A percentile compares a stretch with the other conserved stretches of the same genome.
phyloP scores from a whole-genome alignment of 2,329 filamentous ascomycete genomes.

The Penicillium expansum region DNA sequence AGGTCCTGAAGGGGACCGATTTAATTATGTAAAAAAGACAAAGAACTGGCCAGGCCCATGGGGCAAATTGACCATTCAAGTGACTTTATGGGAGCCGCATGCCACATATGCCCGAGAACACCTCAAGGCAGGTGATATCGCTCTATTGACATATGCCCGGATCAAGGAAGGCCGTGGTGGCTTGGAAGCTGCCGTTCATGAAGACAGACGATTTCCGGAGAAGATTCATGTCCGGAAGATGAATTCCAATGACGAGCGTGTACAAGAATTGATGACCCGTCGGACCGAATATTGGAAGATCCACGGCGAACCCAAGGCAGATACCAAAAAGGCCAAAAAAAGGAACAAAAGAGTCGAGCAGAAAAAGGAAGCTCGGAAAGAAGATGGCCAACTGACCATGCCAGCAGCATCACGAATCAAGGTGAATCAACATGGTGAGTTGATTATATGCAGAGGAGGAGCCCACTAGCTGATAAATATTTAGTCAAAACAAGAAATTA shows the following conservation, averaged over 20 bases:
- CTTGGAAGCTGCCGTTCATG: slow-evolving; percentile 70
- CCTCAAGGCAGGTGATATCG: slow-evolving; percentile 59
- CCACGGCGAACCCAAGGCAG: slow-evolving; percentile 41
- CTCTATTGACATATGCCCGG: slow-evolving; percentile 69
- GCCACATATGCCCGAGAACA: slow-evolving; percentile 55
- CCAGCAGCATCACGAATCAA: slow-evolving; percentile 27
- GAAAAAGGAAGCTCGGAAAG: slow-evolving; percentile 28
- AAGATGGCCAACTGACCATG: slow-evolving; percentile 32
- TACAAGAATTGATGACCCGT: slow-evolving; percentile 60
- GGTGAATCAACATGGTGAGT: slow-evolving; percentile 45
- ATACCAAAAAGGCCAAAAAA: slow-evolving; percentile 40
- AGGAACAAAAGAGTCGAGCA: slow-evolving; percentile 31
- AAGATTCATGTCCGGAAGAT: slow-evolving; percentile 61
- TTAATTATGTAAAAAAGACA: slow-evolving; percentile 50
- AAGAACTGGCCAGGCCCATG: slow-evolving; percentile 68
- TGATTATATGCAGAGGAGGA: not conserved
- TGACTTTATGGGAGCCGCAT: slow-evolving; percentile 71
- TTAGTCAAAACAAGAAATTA: slow-evolving; percentile 50
- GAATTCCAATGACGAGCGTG: slow-evolving; percentile 45
- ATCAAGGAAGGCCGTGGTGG: slow-evolving; percentile 59
- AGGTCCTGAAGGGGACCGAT: slow-evolving; percentile 53
- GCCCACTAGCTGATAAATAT: not conserved
- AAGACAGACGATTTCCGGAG: slow-evolving; percentile 52
- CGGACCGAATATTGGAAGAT: slow-evolving; percentile 62
- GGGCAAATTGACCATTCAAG: slow-evolving; percentile 67